Conservation (phyloP, 306 rosid genomes). For the Prunus davidiana region DNA sequence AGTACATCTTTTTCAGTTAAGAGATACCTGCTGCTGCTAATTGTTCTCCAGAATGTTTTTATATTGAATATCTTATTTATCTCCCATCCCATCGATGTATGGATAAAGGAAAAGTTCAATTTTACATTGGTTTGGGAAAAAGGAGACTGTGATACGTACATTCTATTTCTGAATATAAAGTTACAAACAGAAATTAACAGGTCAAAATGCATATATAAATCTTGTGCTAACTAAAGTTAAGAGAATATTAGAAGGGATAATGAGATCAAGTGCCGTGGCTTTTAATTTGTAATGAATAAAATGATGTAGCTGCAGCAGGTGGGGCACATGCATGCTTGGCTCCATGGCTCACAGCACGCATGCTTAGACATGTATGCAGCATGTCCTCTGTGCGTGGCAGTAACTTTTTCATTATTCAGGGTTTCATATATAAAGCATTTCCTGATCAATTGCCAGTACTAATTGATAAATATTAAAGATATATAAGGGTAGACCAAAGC, state of each 20-base stretch:
- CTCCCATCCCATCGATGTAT: no score
- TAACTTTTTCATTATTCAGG: slow-evolving; percentile 17
- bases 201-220: neutral
- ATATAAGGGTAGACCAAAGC: neutral
- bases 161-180: no score
- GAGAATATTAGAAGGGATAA: neutral
- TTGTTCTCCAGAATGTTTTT: neutral
- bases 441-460: neutral
- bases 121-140: no score
- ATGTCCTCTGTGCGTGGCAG: slow-evolving; percentile 14
- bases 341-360: slow-evolving; percentile 23
- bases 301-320: neutral
- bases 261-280: neutral
- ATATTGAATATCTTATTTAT: no score
- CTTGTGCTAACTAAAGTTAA: neutral
- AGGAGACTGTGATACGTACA: no score
- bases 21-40: neutral
- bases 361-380: slow-evolving; percentile 37
- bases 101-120: no score
- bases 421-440: neutral
- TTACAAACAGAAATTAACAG: no score
- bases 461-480: neutral
- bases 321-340: slow-evolving; percentile 10
- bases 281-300: neutral
- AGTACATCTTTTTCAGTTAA: neutral